A percentile compares a stretch with the other conserved stretches of the same genome.
phyloP scores from a whole-genome alignment of 2,329 filamentous ascomycete genomes.

The Pseudogymnoascus sp. region DNA sequence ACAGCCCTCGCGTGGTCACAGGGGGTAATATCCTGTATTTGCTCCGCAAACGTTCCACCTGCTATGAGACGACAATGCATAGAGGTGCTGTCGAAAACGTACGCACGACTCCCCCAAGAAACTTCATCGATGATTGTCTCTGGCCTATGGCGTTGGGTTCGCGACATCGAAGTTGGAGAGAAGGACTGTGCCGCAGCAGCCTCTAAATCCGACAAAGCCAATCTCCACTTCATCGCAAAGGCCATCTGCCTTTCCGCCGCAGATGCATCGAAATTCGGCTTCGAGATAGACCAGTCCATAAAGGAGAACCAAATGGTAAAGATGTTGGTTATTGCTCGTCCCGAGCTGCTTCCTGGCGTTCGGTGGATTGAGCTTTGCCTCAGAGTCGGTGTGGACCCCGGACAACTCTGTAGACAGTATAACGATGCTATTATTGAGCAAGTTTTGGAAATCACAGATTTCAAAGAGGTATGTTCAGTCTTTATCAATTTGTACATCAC shows the following conservation, averaged over 20 bases:
- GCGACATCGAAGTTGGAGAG: conserved; percentile 59
- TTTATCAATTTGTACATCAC: conserved; percentile 17
- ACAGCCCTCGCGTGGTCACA: conserved; percentile 73
- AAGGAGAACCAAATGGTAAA: conserved; percentile 68
- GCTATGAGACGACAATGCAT: conserved; percentile 58
- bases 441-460: conserved; percentile 48
- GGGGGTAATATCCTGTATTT: conserved; percentile 72
- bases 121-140: conserved; percentile 60
- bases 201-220: conserved; percentile 57
- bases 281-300: conserved; percentile 40
- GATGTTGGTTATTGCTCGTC: conserved; percentile 70
- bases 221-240: conserved; percentile 56
- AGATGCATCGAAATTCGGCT: conserved; percentile 40
- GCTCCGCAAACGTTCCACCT: conserved; percentile 54
- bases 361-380: conserved; percentile 90
- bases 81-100: conserved; percentile 57
- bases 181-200: conserved; percentile 68
- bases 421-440: conserved; percentile 61
- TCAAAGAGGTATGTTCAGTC: conserved; percentile 32
- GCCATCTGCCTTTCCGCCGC: conserved; percentile 57
- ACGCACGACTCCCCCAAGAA: conserved; percentile 50
- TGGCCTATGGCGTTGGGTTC: conserved; percentile 76
- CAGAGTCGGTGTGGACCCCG: conserved; percentile 74
- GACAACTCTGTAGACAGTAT: conserved; percentile 61
- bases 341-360: conserved; percentile 67